Evolutionary conservation across 257 asterid genomes (phyloP).

Genomic region (Haberlea rhodopensis): DNA sequence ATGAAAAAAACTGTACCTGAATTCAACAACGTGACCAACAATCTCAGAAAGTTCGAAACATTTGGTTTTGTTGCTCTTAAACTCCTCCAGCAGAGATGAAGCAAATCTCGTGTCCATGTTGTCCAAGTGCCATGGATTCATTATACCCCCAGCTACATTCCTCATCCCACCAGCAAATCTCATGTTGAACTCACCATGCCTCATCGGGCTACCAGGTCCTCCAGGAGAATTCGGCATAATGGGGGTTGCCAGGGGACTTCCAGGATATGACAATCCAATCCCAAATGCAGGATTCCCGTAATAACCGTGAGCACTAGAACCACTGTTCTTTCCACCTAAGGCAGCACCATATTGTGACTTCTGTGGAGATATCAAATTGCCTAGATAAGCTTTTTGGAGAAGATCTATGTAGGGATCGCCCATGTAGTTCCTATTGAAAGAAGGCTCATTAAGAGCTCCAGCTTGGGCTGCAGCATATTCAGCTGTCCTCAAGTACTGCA

Average conservation of each 20-base stretch:
- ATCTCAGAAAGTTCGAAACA: constrained; percentile 74
- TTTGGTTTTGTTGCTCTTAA: constrained; percentile 65
- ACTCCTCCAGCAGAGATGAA: constrained; percentile 66
- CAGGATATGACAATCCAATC: constrained; percentile 46
- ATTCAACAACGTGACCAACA: constrained; percentile 82
- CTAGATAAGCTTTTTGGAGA: constrained; percentile 62
- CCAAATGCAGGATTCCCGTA: constrained; percentile 52
- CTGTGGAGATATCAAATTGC: constrained; percentile 37
- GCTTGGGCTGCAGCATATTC: constrained; percentile 45
- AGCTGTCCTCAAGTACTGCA: constrained; percentile 48
- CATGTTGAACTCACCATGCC: constrained; percentile 47
- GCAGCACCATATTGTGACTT: constrained; percentile 56
- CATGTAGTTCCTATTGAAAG: constrained; percentile 35
- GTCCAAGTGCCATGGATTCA: constrained; percentile 56
- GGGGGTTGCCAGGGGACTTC: constrained; percentile 44
- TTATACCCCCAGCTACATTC: constrained; percentile 41
- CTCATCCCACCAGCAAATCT: constrained; percentile 43
- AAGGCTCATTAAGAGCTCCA: constrained; percentile 42
- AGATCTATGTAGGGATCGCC: constrained; percentile 47
- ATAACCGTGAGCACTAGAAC: constrained; percentile 41
- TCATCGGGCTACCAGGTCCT: constrained; percentile 48
- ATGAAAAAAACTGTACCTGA: constrained; percentile 49
- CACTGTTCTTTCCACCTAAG: constrained; percentile 11
- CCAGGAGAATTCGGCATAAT: constrained; percentile 43
- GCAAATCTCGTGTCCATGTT: constrained; percentile 49